phyloP scores from a whole-genome alignment of 148 eudicot species.

The Amaranthus cruentus region DNA sequence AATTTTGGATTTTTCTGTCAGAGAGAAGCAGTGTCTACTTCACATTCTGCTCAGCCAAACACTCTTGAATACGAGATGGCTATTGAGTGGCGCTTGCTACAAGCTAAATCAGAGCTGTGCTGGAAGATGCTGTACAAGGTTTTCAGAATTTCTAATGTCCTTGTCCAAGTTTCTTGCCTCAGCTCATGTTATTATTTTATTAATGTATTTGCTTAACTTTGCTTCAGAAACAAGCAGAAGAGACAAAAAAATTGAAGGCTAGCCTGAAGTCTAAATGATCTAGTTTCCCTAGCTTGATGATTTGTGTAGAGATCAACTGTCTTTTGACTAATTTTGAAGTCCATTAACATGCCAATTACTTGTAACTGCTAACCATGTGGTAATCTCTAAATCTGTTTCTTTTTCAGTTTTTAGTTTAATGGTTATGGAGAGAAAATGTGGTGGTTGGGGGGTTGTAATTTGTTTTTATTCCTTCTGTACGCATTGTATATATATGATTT shows the following conservation, averaged over 20 bases:
- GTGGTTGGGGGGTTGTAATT: neutral
- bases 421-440: no score
- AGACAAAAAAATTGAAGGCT: conserved; percentile 35
- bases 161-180: neutral
- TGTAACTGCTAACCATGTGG: neutral
- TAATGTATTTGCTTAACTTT: conserved; percentile 8
- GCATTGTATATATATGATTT: neutral
- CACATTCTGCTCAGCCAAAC: conserved; percentile 69
- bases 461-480: neutral
- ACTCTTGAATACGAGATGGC: conserved; percentile 77
- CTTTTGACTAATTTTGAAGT: neutral
- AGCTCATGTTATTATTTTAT: neutral
- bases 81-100: conserved; percentile 63
- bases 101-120: conserved; percentile 40
- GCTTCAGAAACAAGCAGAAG: conserved; percentile 45
- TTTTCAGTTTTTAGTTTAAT: no score
- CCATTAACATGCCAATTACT: neutral
- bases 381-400: neutral
- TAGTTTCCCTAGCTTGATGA: neutral
- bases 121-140: conserved; percentile 53
- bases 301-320: neutral
- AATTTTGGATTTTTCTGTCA: conserved; percentile 20
- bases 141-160: neutral
- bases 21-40: conserved; percentile 75
- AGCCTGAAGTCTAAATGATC: conserved; percentile 36